Conservation (phyloP, 225 moss, liverwort and hornwort genomes). For the Pseudisothecium myosuroides region DNA sequence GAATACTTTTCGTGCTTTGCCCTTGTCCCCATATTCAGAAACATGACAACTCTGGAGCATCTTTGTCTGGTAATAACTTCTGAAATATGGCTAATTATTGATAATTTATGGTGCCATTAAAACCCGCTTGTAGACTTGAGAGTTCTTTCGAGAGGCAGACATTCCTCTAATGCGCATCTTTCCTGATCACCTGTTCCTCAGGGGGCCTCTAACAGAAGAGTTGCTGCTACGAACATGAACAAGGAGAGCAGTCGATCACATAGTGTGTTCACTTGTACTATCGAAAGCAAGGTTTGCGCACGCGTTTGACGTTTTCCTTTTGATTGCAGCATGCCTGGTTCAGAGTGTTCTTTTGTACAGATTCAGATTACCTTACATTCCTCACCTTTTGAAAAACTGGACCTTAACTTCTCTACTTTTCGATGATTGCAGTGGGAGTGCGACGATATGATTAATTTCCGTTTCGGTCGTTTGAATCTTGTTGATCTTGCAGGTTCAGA, state of each 20-base stretch:
- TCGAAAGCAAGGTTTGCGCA: constrained; percentile 80
- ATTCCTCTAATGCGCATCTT: neutral
- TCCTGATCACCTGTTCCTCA: constrained; percentile 7
- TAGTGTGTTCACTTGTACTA: constrained; percentile 88
- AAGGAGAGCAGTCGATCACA: constrained; percentile 98
- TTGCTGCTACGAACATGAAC: constrained; percentile 95
- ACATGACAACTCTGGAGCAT: neutral
- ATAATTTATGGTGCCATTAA: neutral
- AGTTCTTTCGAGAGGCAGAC: neutral
- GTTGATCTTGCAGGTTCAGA: constrained; percentile 98
- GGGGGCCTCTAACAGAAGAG: constrained; percentile 87
- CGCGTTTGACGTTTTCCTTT: neutral
- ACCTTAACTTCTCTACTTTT: neutral
- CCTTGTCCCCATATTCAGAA: neutral
- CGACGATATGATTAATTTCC: constrained; percentile 83
- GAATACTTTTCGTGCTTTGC: neutral
- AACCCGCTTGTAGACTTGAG: neutral
- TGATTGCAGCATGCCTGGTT: neutral
- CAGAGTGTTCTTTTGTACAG: neutral
- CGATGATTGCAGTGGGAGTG: constrained; percentile 65
- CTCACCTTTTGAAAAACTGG: neutral
- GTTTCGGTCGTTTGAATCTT: constrained; percentile 79
- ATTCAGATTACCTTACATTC: neutral
- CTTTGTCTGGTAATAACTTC: neutral
- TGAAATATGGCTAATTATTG: neutral